Conservation (phyloP, 179 eudicot species). For the Gypsophila paniculata region DNA sequence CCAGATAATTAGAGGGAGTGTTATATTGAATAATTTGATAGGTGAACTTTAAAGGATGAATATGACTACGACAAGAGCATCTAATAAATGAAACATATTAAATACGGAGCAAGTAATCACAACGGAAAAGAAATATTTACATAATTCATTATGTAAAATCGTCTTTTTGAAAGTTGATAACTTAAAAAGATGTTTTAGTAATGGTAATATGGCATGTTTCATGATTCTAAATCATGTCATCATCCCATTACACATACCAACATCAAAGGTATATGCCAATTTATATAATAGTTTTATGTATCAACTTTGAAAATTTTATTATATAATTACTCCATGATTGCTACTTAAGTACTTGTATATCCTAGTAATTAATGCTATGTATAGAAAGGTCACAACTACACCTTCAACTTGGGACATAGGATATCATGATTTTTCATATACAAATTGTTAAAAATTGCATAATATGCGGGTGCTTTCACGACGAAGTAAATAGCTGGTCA, state of each 20-base stretch:
- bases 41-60: no score
- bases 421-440: neutral
- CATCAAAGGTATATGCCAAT: neutral
- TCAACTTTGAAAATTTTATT: neutral
- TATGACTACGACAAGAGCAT: no score
- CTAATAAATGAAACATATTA: no score
- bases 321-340: neutral
- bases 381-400: neutral
- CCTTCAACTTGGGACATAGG: neutral
- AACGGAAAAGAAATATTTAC: no score
- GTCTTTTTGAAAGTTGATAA: no score
- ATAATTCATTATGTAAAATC: no score
- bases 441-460: neutral
- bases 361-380: neutral
- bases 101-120: no score
- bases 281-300: neutral
- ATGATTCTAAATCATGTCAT: neutral
- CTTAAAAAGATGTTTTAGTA: neutral
- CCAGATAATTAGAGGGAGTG: no score
- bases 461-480: no score
- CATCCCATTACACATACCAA: neutral
- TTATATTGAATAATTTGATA: no score
- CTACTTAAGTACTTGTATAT: neutral
- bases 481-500: no score
- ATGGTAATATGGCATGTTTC: neutral